Evolutionary conservation across 1,139 yeast species (phyloP).

Genomic region (Yamadazyma conglobata): DNA sequence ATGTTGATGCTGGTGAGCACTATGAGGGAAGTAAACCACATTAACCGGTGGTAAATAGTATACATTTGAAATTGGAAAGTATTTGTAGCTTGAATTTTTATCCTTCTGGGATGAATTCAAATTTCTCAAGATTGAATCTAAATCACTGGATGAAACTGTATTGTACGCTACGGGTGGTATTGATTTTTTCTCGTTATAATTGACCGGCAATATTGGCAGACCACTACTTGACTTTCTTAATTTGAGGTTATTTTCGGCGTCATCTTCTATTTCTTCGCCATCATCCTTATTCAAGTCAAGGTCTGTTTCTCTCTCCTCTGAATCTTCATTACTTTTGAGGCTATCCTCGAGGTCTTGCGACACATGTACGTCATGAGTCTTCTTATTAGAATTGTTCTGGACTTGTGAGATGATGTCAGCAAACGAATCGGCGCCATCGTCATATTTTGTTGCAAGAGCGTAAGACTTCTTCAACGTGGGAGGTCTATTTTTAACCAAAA

Average conservation of each 20-base stretch:
- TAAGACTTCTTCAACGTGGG: conserved; percentile 22
- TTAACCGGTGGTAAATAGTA: conserved; percentile 59
- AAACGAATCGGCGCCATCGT: conserved; percentile 3
- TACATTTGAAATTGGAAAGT: conserved; percentile 54
- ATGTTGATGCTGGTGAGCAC: conserved; percentile 49
- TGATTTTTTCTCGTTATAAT: conserved; percentile 10
- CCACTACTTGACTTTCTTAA: conserved; percentile 7
- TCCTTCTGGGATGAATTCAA: conserved; percentile 6
- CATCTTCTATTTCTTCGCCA: conserved; percentile 4
- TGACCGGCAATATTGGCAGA: conserved; percentile 6
- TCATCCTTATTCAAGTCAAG: conserved; percentile 1
- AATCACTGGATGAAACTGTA: conserved; percentile 15
- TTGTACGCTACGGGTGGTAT: conserved; percentile 12
- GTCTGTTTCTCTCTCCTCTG: conserved; percentile 4
- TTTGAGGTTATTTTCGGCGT: background rate
- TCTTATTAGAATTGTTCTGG: conserved; percentile 2
- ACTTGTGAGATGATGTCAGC: conserved; percentile 6
- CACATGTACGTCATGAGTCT: conserved; percentile 8
- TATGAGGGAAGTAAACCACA: conserved; percentile 58
- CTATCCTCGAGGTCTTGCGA: conserved; percentile 8
- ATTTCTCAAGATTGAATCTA: conserved; percentile 12
- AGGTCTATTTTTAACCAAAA: conserved; percentile 33
- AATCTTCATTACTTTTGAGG: conserved; percentile 6
- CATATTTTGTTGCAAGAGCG: conserved; percentile 13
- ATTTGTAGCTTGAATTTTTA: conserved; percentile 37